A percentile compares a stretch with the other conserved stretches of the same genome.
Evolutionary conservation across 1,284 basidiomycete species (phyloP).

Genomic region (Chondrostereum purpureum): DNA sequence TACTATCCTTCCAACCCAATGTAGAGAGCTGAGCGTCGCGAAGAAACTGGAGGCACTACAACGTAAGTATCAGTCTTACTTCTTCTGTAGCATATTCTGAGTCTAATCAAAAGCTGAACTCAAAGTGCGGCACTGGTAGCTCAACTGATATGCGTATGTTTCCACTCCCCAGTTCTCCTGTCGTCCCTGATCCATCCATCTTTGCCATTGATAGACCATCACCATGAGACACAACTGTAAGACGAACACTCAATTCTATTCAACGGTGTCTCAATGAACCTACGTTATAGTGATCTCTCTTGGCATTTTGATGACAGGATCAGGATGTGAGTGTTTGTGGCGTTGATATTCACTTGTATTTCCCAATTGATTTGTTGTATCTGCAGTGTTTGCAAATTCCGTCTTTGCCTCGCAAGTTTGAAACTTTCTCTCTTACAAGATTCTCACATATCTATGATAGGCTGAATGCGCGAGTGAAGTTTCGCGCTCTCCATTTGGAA

Average conservation of each 20-base stretch:
- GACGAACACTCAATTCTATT: background rate
- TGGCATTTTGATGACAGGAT: background rate
- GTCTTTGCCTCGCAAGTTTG: background rate
- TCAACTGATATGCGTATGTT: background rate
- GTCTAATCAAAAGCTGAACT: background rate
- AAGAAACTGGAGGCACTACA: background rate
- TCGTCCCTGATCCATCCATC: too few relatives aligned
- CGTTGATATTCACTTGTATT: background rate
- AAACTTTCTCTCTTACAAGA: background rate
- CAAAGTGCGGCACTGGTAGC: background rate
- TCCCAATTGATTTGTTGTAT: background rate
- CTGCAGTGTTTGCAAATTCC: background rate
- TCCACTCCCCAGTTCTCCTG: too few relatives aligned
- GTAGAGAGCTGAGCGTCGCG: background rate
- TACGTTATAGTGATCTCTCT: background rate
- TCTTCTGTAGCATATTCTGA: too few relatives aligned
- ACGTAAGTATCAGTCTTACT: too few relatives aligned
- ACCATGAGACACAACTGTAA: background rate
- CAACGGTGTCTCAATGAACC: background rate
- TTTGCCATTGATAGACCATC: background rate
- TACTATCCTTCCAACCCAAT: too few relatives aligned
- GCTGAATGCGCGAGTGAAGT: background rate
- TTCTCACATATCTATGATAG: background rate
- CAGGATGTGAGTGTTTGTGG: background rate
- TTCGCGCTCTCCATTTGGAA: background rate